phyloP scores from a whole-genome alignment of 2,329 filamentous ascomycete genomes.

The Neofusicoccum laricinum region DNA sequence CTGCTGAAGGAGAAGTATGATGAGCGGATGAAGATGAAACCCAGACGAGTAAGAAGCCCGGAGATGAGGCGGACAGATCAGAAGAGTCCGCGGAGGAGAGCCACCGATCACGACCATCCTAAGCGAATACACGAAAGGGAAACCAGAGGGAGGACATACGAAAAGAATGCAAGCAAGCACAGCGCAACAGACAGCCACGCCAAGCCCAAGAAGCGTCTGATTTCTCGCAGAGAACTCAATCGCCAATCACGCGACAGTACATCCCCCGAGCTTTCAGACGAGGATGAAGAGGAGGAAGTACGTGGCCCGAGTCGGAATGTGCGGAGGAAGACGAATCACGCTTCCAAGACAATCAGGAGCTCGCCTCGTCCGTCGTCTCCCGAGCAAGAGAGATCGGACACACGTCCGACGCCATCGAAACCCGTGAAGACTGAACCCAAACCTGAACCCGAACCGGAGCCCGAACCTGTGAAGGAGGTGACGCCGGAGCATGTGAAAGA shows the following conservation, averaged over 20 bases:
- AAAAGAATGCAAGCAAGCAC: constrained; percentile 8
- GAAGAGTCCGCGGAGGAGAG: constrained; percentile 31
- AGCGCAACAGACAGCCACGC: not conserved
- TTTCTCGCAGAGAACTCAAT: constrained; percentile 35
- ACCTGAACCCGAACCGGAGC: constrained; percentile 19
- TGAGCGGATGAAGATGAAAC: constrained; percentile 40
- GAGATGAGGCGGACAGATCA: constrained; percentile 24
- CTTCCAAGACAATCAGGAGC: constrained; percentile 6
- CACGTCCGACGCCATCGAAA: not conserved
- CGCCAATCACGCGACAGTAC: constrained; percentile 24
- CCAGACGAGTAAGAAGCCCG: constrained; percentile 11
- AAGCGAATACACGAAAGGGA: constrained; percentile 32
- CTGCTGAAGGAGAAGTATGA: constrained; percentile 75
- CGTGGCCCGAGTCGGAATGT: constrained; percentile 19
- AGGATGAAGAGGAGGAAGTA: constrained; percentile 38
- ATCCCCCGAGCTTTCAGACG: constrained; percentile 28
- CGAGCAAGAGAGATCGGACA: not conserved
- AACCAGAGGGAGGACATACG: constrained; percentile 16
- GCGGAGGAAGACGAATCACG: constrained; percentile 10
- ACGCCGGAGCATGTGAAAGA: constrained; percentile 10
- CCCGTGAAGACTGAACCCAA: not conserved
- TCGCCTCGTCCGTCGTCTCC: constrained; percentile 15
- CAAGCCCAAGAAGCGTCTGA: constrained; percentile 27
- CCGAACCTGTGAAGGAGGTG: constrained; percentile 15
- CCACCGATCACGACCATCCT: constrained; percentile 16